Percentiles rank a stretch among this genome's conserved stretches.
phyloP scores from a whole-genome alignment of 768 basidiomycete species.

The Macrolepiota fuliginosa region DNA sequence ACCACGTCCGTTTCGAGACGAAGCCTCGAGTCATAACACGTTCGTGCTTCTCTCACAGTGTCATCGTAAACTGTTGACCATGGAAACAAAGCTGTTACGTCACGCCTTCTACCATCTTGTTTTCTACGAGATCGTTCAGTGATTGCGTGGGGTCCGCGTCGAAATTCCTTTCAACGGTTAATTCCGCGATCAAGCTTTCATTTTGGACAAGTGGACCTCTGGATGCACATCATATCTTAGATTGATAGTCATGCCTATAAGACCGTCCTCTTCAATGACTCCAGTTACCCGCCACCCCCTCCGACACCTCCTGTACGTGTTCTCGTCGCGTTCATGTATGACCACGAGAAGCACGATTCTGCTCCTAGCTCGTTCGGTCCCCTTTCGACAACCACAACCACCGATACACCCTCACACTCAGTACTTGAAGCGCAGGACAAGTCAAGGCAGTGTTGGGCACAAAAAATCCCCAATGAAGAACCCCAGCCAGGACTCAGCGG shows the following conservation, averaged over 20 bases:
- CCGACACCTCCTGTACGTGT: background rate
- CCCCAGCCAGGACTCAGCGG: conserved; percentile 23
- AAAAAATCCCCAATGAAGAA: conserved; percentile 15
- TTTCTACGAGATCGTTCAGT: background rate
- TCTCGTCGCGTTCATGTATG: conserved; percentile 6
- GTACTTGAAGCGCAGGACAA: background rate
- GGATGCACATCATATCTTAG: background rate
- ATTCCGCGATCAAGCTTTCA: conserved; percentile 10
- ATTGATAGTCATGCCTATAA: conserved; percentile 12
- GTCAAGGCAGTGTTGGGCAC: conserved; percentile 11
- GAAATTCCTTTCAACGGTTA: background rate
- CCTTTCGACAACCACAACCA: conserved; percentile 1
- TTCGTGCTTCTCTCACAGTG: background rate
- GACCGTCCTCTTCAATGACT: background rate
- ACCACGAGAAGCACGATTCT: conserved; percentile 6
- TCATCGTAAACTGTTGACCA: background rate
- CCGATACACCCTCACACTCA: background rate
- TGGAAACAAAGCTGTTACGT: conserved; percentile 6
- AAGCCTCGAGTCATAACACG: background rate
- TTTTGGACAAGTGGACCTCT: background rate
- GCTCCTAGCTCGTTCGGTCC: background rate
- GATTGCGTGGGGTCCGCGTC: conserved; percentile 7
- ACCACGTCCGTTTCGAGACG: background rate
- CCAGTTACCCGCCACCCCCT: background rate
- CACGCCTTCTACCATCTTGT: background rate